phyloP scores from a whole-genome alignment of 2,329 filamentous ascomycete genomes.

The Aspergillus brasiliensis region DNA sequence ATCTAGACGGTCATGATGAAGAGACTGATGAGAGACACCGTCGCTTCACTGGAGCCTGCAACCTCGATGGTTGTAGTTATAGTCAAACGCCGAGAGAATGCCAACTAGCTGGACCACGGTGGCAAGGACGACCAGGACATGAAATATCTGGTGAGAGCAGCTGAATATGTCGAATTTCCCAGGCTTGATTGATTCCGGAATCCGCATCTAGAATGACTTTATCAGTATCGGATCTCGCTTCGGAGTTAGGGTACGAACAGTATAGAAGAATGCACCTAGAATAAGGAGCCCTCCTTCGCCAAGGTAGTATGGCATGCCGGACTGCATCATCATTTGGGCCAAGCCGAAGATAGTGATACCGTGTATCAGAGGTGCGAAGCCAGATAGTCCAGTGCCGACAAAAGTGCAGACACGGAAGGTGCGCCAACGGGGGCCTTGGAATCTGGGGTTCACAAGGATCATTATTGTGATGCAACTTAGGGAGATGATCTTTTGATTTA shows the following conservation, averaged over 20 bases:
- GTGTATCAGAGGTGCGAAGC: slow-evolving; percentile 17
- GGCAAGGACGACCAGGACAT: slow-evolving; percentile 26
- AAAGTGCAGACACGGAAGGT: slow-evolving; percentile 9
- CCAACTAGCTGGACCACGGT: slow-evolving; percentile 23
- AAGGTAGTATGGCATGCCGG: slow-evolving; percentile 21
- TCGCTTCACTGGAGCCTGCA: background rate
- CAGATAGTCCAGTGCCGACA: slow-evolving; percentile 11
- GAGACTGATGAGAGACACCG: no score
- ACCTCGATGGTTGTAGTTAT: slow-evolving; percentile 2
- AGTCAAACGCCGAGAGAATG: slow-evolving; percentile 20
- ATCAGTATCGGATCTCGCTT: slow-evolving; percentile 11
- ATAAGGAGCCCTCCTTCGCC: slow-evolving; percentile 24
- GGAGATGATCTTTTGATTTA: slow-evolving; percentile 6
- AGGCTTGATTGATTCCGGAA: slow-evolving; percentile 24
- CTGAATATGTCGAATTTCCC: slow-evolving; percentile 24
- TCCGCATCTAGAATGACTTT: slow-evolving; percentile 15
- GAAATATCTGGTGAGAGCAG: slow-evolving; percentile 26
- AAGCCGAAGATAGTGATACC: slow-evolving; percentile 31
- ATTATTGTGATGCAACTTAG: slow-evolving; percentile 8
- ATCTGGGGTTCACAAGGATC: slow-evolving; percentile 4
- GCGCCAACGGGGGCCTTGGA: slow-evolving; percentile 11
- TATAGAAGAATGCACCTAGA: slow-evolving; percentile 30
- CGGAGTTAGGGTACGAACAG: slow-evolving; percentile 22
- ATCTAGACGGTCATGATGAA: no score
- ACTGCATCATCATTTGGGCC: slow-evolving; percentile 29